Base-by-base conservation (phyloP, 2,329 filamentous ascomycete genomes). In the Colletotrichum sp. region DNA sequence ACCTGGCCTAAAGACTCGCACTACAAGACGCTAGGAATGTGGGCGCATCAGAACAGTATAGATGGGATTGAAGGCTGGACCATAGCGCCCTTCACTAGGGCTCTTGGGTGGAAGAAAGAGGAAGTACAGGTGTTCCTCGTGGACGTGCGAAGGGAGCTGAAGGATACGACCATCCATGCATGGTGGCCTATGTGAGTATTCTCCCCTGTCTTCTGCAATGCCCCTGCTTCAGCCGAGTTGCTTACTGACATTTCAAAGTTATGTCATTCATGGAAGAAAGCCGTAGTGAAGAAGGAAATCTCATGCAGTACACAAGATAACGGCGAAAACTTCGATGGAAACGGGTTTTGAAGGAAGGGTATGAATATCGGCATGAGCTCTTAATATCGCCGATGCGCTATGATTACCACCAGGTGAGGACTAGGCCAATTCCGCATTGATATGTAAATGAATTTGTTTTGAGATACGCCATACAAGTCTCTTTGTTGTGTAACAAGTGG, bases 1-100 rank as follows among this genome's bases (percentile, higher is more conserved):
- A 80, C 84, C 12, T 92, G 90, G 90, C 87, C 89, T 0, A 87
- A 86, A 62, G 87, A 90, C 55, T 83, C 84, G 8, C 85, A 86
- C 26, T 84, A 89, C 71, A 92, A 91, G 79, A 86, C 90, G 66
- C 79, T 90, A 2, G 90, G 89, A 82, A 22, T 63, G 24, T 84
- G 81, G 80, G 81, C 78, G 13, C 80, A 79, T 24, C 79, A 82
- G 9, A 84, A 84, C 34, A 81, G 84, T 28, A 80, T 81, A 1
- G 80, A 79, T 8, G 84, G 82, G 5, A 77, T 84, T 2, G 83
- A 84, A 0, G 85, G 82, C 1, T 79, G 86, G n/a, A 84, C 81
- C n/a, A 80, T 85, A 69, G 81, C 80, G 3, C 80, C 84, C 1
- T 84, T 83, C 59, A 85, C 84, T 5, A 79, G 83, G 24, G 80